Conservation (phyloP, 495 filamentous ascomycete species). For the Penicillium goetzii region DNA sequence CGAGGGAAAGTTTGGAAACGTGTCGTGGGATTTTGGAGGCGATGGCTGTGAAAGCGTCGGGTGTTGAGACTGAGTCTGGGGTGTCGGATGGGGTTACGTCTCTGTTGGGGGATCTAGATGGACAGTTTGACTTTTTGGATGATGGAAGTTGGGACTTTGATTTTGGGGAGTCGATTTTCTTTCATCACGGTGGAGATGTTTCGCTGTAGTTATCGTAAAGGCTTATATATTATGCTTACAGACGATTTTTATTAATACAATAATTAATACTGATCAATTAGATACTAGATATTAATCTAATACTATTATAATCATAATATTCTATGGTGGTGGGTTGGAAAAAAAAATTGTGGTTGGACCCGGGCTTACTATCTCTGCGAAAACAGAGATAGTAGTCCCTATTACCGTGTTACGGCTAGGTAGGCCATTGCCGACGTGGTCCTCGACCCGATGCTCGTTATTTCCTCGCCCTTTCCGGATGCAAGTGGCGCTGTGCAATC, state of each 20-base stretch:
- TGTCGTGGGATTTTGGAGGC: neutral
- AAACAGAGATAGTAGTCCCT: too few relatives aligned
- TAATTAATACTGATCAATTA: too few relatives aligned
- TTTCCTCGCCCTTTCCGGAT: neutral
- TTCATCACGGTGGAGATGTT: neutral
- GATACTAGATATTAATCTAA: too few relatives aligned
- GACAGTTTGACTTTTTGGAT: constrained; percentile 4
- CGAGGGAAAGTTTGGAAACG: neutral
- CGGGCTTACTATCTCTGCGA: too few relatives aligned
- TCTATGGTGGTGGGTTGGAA: too few relatives aligned
- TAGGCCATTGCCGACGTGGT: neutral
- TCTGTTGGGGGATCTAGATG: neutral
- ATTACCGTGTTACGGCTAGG: too few relatives aligned
- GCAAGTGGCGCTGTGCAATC: neutral
- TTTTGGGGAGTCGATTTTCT: constrained; percentile 1
- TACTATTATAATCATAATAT: too few relatives aligned
- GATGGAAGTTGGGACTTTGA: constrained; percentile 3
- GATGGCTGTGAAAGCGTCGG: constrained; percentile 1
- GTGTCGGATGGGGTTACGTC: constrained; percentile 1
- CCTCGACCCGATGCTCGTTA: neutral
- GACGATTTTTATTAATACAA: too few relatives aligned
- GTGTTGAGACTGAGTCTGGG: neutral
- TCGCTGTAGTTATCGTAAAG: neutral
- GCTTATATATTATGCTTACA: too few relatives aligned
- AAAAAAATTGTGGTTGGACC: too few relatives aligned